phyloP scores from a whole-genome alignment of 106 monocot species.

The Allium cepa region DNA sequence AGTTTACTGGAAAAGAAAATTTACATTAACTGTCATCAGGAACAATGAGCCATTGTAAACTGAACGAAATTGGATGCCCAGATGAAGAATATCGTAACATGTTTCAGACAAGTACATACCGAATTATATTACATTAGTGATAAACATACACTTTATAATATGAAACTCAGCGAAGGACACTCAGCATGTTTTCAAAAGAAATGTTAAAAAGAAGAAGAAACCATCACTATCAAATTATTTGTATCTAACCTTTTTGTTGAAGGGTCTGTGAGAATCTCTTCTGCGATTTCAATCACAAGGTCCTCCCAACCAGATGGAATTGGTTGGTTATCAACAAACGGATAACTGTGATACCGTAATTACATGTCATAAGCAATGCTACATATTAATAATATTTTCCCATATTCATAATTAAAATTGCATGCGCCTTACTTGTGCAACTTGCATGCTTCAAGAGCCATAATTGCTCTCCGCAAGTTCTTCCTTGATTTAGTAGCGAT shows the following conservation, averaged over 20 bases:
- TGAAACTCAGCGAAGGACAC: too few relatives aligned
- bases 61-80: too few relatives aligned
- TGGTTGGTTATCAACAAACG: constrained; percentile 41
- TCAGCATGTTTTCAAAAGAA: not conserved
- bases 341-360: constrained; percentile 20
- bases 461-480: constrained; percentile 32
- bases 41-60: too few relatives aligned
- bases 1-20: too few relatives aligned
- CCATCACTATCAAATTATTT: not conserved
- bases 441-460: constrained; percentile 52
- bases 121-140: too few relatives aligned
- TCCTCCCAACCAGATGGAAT: constrained; percentile 44
- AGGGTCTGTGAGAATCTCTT: constrained; percentile 37
- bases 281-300: constrained; percentile 25
- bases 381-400: too few relatives aligned
- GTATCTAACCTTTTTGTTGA: constrained; percentile 31
- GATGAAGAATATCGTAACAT: too few relatives aligned
- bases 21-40: too few relatives aligned
- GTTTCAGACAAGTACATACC: too few relatives aligned
- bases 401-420: too few relatives aligned
- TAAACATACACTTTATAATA: too few relatives aligned
- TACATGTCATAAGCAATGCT: not conserved
- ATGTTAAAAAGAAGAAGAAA: not conserved
- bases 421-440: constrained; percentile 21
- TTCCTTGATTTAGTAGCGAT: constrained; percentile 32